Conservation (phyloP, 2,329 filamentous ascomycete species). For the Monilinia fructigena region DNA sequence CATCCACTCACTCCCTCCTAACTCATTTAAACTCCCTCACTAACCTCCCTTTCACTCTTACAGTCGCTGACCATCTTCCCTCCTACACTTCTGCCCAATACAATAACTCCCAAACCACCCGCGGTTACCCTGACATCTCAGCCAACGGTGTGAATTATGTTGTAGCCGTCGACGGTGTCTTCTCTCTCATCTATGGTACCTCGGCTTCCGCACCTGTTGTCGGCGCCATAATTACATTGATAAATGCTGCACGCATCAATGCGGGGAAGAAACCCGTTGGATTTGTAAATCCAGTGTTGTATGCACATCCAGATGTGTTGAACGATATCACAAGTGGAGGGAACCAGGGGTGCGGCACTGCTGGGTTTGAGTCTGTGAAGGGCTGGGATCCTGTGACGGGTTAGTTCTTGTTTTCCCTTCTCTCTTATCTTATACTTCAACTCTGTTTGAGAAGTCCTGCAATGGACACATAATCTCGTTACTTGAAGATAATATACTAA, state of each 20-base stretch:
- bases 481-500: neutral
- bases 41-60: slow-evolving; percentile 33
- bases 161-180: slow-evolving; percentile 46
- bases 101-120: slow-evolving; percentile 46
- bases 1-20: neutral
- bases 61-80: slow-evolving; percentile 15
- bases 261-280: slow-evolving; percentile 47
- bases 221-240: slow-evolving; percentile 53
- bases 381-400: slow-evolving; percentile 45
- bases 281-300: slow-evolving; percentile 47
- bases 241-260: slow-evolving; percentile 60
- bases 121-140: slow-evolving; percentile 50
- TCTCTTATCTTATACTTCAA: neutral
- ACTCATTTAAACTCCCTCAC: slow-evolving; percentile 39
- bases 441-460: neutral
- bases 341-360: slow-evolving; percentile 43
- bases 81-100: slow-evolving; percentile 44
- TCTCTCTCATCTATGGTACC: slow-evolving; percentile 50
- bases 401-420: neutral
- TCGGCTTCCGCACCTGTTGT: slow-evolving; percentile 45
- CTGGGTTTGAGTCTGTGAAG: slow-evolving; percentile 36
- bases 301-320: slow-evolving; percentile 37
- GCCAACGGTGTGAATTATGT: slow-evolving; percentile 47
- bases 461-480: neutral
- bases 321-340: slow-evolving; percentile 42